Base-by-base conservation (phyloP, 352 stramenopile species). In the Globisporangium recalcitrans region DNA sequence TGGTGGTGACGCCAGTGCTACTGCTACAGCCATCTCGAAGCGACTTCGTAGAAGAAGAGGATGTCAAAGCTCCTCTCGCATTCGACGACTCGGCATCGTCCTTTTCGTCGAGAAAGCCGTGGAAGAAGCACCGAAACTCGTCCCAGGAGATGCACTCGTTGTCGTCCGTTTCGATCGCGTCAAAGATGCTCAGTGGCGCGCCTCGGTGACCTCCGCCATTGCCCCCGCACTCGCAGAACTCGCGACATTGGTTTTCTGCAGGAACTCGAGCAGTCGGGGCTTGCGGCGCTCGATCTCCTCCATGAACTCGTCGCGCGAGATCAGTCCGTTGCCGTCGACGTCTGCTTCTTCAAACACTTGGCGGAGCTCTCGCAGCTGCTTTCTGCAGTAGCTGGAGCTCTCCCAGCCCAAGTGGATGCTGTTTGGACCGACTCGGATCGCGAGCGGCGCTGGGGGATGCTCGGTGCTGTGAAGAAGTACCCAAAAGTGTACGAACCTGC, bases 101-200 rank as follows among this genome's bases (percentile, higher is more conserved):
- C 14, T 60, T 68, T 1, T 80, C 75, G 22, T 87, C 74, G 3
- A 88, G 58, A 5, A 76, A 69, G n/a, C 72, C 75, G 53, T 88
- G 80, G 58, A 94, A 94, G 56, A 91, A 91, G 36, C 67, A 60
- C 46, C 85, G 58, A 40, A 97, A 94, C 65, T 97, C 89, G 8
- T 87, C 70, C 88, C 88, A 97, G 10, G 77, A 90, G 42, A 97
- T 85, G 32, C 70, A 86, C 52, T 97, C 88, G 62, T 90, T 94
- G 65, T 97, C 88, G 68, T 94, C 87, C 3, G 80, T 91, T 68
- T 97, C 89, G 27, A 97, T 96, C 13, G 76, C 78, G 46, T 97
- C 90, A 60, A 97, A 96, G 19, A 97, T 75, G 48, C 81, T 90
- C 42, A 96, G 62, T 21, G 73, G 65, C 29, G 70, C 61, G 36